Evolutionary conservation across 805 yeast genomes (phyloP).

Genomic region (Lipomyces oligophaga): DNA sequence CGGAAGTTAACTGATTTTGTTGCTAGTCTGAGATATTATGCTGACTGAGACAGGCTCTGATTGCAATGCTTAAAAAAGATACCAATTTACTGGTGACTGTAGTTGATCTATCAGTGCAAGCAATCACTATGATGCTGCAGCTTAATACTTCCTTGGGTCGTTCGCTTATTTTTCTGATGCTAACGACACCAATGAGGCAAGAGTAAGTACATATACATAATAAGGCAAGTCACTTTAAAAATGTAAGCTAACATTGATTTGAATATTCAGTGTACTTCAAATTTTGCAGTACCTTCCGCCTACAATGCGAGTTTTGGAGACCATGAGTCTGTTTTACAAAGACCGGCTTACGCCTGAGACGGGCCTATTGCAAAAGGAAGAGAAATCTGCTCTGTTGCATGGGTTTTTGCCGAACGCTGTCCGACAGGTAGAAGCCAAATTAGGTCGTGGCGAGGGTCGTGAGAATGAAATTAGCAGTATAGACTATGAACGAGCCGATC

Average conservation of each 20-base stretch:
- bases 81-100: conserved; percentile 12
- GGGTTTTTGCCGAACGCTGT: conserved; percentile 21
- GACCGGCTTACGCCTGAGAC: not conserved
- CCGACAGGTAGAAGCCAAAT: conserved; percentile 10
- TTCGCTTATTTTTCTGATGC: conserved; percentile 11
- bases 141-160: conserved; percentile 14
- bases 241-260: not conserved
- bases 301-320: conserved; percentile 20
- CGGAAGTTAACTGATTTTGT: not conserved
- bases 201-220: conserved; percentile 6
- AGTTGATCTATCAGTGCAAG: conserved; percentile 16
- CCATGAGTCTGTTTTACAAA: conserved; percentile 9
- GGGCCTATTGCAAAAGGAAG: conserved; percentile 10
- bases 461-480: not conserved
- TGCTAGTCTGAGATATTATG: not conserved
- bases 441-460: not conserved
- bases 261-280: conserved; percentile 12
- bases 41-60: conserved; percentile 3
- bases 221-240: not conserved
- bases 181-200: conserved; percentile 11
- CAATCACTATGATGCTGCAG: conserved; percentile 15
- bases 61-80: conserved; percentile 7
- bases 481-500: conserved; percentile 5
- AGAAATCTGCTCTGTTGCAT: conserved; percentile 19
- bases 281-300: conserved; percentile 20